A percentile compares a stretch with the other conserved stretches of the same genome.
Conservation (phyloP, 768 basidiomycete species). For the Panus rudis region DNA sequence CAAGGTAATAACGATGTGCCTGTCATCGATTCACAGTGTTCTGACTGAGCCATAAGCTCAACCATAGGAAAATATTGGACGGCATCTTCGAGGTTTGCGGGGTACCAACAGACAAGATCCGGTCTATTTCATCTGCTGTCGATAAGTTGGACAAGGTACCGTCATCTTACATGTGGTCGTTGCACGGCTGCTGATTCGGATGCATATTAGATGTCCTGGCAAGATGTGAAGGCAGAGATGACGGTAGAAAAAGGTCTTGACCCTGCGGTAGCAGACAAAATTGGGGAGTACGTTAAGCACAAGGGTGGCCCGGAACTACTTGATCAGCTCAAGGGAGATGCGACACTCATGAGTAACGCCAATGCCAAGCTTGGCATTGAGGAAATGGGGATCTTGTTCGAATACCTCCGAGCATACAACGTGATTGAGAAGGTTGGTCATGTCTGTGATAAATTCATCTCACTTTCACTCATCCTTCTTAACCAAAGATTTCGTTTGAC, state of each 20-base stretch:
- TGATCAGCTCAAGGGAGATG: conserved; percentile 57
- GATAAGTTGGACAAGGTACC: conserved; percentile 96
- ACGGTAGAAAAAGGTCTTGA: conserved; percentile 90
- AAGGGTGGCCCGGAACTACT: conserved; percentile 85
- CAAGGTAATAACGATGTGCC: conserved; percentile 47
- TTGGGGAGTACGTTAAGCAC: conserved; percentile 93
- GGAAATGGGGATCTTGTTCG: conserved; percentile 85
- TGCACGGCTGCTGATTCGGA: not conserved
- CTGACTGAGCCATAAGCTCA: conserved; percentile 50
- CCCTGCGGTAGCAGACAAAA: conserved; percentile 76
- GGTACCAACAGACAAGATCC: conserved; percentile 83
- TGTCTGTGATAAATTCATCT: not conserved
- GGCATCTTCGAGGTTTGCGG: conserved; percentile 97
- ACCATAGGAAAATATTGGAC: conserved; percentile 95
- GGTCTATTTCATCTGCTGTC: conserved; percentile 91
- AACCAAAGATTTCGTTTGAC: conserved; percentile 81
- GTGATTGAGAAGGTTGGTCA: conserved; percentile 63
- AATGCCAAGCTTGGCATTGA: conserved; percentile 75
- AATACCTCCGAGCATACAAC: conserved; percentile 72
- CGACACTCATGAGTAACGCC: conserved; percentile 55
- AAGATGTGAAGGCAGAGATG: conserved; percentile 94
- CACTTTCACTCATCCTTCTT: not conserved
- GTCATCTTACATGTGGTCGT: not conserved
- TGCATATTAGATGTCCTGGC: conserved; percentile 66
- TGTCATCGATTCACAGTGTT: not conserved